Evolutionary conservation across 139 green algal genomes (phyloP).

Genomic region (Chlorella sp.): DNA sequence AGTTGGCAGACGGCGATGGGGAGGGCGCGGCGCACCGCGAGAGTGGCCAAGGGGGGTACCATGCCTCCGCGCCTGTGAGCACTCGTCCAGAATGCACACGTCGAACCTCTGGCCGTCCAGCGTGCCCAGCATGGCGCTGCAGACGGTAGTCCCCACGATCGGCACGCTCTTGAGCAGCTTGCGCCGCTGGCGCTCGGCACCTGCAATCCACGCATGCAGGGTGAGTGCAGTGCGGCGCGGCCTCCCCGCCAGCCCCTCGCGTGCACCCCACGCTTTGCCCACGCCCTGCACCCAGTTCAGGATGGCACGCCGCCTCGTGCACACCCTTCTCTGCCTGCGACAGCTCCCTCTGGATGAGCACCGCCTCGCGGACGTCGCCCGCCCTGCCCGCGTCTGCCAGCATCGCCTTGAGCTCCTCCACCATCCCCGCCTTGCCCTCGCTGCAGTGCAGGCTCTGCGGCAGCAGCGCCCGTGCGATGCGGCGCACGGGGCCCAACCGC

Average conservation of each 20-base stretch:
- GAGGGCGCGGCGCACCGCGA: too few species aligned
- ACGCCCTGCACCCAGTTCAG: slow-evolving; percentile 6
- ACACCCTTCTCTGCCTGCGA: slow-evolving; percentile 1
- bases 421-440: slow-evolving; percentile 53
- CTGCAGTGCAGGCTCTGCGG: slow-evolving; percentile 66
- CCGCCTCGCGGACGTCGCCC: too few species aligned
- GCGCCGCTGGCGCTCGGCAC: slow-evolving; percentile 63
- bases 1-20: too few species aligned
- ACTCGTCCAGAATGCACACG: slow-evolving; percentile 84
- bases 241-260: too few species aligned
- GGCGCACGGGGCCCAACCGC: slow-evolving; percentile 70
- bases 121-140: slow-evolving; percentile 54
- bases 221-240: not conserved
- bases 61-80: too few species aligned
- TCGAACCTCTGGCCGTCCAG: slow-evolving; percentile 69
- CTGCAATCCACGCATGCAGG: slow-evolving; percentile 33
- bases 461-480: slow-evolving; percentile 73
- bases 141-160: slow-evolving; percentile 84
- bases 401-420: slow-evolving; percentile 27
- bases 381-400: too few species aligned
- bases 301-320: not conserved
- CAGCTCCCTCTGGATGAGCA: slow-evolving; percentile 35
- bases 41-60: too few species aligned
- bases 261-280: too few species aligned
- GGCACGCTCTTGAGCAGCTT: slow-evolving; percentile 53